A percentile compares a stretch with the other conserved stretches of the same genome.
phyloP scores from a whole-genome alignment of 768 basidiomycete species.

The Trametes sanguinea region DNA sequence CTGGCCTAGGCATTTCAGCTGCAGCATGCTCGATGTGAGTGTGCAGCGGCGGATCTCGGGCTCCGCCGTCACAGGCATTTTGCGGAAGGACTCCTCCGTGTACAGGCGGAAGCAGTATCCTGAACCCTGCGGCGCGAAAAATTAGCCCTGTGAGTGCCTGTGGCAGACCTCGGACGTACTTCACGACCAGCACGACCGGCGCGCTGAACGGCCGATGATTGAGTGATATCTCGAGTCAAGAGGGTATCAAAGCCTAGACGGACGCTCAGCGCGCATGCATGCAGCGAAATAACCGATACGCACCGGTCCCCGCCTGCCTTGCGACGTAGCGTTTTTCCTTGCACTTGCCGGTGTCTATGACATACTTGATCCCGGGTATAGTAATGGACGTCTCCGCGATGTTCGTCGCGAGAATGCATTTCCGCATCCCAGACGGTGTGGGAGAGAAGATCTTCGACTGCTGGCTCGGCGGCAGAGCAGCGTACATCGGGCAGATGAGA shows the following conservation, averaged over 20 bases:
- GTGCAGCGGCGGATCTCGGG: conserved; percentile 93
- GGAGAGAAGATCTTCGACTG: conserved; percentile 78
- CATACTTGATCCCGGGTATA: conserved; percentile 92
- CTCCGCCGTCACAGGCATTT: conserved; percentile 64
- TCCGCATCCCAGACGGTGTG: conserved; percentile 68
- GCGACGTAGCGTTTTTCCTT: conserved; percentile 92
- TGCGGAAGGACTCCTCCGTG: conserved; percentile 76
- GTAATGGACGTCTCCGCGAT: conserved; percentile 98
- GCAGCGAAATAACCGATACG: neutral
- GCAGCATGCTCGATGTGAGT: conserved; percentile 79
- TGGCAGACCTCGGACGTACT: conserved; percentile 39
- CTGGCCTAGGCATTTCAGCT: conserved; percentile 82
- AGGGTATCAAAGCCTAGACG: conserved; percentile 85
- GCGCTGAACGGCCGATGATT: conserved; percentile 91
- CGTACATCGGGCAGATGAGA: conserved; percentile 79
- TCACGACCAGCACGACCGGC: conserved; percentile 96
- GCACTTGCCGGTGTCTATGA: conserved; percentile 94
- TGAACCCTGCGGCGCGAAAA: conserved; percentile 49
- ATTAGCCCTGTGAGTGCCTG: neutral
- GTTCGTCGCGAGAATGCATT: conserved; percentile 95
- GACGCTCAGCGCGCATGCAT: neutral
- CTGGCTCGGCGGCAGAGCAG: conserved; percentile 74
- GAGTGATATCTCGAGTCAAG: conserved; percentile 77
- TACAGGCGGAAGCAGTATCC: conserved; percentile 93
- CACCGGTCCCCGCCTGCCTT: conserved; percentile 68